Conservation (phyloP, 768 basidiomycete species). For the Hygrophorus pudorinus region DNA sequence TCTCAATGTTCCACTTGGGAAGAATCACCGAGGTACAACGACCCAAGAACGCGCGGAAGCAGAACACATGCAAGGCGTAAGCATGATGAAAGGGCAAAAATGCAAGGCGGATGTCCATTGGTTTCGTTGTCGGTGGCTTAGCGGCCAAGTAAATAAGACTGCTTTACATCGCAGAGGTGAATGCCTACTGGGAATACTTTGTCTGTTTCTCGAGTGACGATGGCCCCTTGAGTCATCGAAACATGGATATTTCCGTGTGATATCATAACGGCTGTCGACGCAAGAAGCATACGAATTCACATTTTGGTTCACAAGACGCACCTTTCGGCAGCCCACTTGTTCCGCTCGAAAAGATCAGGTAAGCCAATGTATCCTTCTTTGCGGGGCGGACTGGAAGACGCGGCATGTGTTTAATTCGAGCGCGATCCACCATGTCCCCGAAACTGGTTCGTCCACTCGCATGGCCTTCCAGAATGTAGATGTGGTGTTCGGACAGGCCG, state of each 20-base stretch:
- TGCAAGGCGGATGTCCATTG: slow-evolving; percentile 38
- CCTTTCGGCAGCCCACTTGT: slow-evolving; percentile 74
- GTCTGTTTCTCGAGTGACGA: slow-evolving; percentile 18
- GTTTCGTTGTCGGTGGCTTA: slow-evolving; percentile 34
- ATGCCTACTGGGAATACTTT: slow-evolving; percentile 31
- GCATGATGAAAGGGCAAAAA: slow-evolving; percentile 63
- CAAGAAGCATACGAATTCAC: not conserved
- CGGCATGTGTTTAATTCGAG: slow-evolving; percentile 26
- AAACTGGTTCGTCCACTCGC: slow-evolving; percentile 31
- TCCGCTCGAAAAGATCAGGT: slow-evolving; percentile 69
- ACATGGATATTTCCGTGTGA: slow-evolving; percentile 54
- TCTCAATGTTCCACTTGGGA: slow-evolving; percentile 49
- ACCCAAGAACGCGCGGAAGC: slow-evolving; percentile 35
- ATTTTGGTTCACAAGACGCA: slow-evolving; percentile 12
- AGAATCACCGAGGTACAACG: slow-evolving; percentile 44
- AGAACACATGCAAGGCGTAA: slow-evolving; percentile 47
- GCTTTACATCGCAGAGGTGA: not conserved
- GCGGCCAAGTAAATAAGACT: not conserved
- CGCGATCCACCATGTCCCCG: slow-evolving; percentile 29
- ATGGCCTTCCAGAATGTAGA: slow-evolving; percentile 38
- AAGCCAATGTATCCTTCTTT: slow-evolving; percentile 46
- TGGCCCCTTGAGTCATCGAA: slow-evolving; percentile 29
- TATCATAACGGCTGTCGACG: slow-evolving; percentile 55
- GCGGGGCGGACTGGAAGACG: slow-evolving; percentile 35
- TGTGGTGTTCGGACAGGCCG: slow-evolving; percentile 27